Base-by-base conservation (phyloP, 495 filamentous ascomycete genomes). In the Aeminium ludgeri region DNA sequence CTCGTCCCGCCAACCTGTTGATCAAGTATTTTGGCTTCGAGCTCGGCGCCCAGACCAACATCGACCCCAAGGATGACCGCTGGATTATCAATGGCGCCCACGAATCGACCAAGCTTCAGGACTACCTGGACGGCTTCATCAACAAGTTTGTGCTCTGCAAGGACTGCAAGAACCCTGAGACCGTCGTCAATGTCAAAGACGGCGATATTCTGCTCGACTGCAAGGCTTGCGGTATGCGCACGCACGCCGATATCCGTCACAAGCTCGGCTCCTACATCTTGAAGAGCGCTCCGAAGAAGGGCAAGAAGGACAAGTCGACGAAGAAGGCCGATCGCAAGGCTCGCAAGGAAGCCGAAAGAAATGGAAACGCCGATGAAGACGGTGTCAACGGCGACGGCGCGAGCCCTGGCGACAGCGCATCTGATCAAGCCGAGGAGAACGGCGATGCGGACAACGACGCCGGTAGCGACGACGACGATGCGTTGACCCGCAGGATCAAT, bases 1-100 rank as follows among this genome's bases (percentile, higher is more conserved):
- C 81, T 54, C 89, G 89, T 56, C 86, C 86, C 47, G 82, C 87
- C 43, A 69, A 81, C 49, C 93, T 94, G 56, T 74, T 97, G 55
- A 95, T 97, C 77, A 97, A 97, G 67, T 97, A 94, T 70, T 97
- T 97, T 58, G 89, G 91, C 45, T 97, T 97, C 56, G 89, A 97
- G 63, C 76, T 97, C 15, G 89, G 89, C 55, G 89, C 89, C 42
- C 89, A 96, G 65, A 94, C 91, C 65, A 97, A 94, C 61, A 86
- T 79, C 46, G 89, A 94, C 61, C 89, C 89, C 40, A 72, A 82
- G 27, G 89, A 97, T 63, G 89, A 97, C 60, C 89, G 89, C 54
- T 97, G 91, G 83, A 97, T 97, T 65, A 95, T 97, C 70, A 97
- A 97, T 65, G 89, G 89, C 61, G 84, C 89, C 47, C 89, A 97